These are phyloP conservation scores for Xylogone sp. DNA, from an alignment of 2,329 filamentous ascomycete species.

Conservation along the genomic window DNA sequence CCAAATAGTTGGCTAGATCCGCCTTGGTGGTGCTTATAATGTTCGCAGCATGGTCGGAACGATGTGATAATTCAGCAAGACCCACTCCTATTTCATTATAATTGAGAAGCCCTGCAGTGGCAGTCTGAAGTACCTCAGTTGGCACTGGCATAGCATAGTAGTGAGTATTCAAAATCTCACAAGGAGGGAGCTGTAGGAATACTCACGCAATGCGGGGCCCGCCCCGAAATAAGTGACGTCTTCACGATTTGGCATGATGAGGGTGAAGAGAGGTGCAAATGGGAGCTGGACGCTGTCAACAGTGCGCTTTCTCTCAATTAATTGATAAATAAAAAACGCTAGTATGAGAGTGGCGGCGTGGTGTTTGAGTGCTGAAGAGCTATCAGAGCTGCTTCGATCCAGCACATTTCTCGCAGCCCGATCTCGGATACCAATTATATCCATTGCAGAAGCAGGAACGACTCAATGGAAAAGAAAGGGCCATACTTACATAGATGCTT, in stretches of 20 bases:
- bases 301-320: too few relatives aligned
- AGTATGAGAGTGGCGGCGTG: too few relatives aligned
- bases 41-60: constrained; percentile 71
- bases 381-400: too few relatives aligned
- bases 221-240: constrained; percentile 87
- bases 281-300: too few relatives aligned
- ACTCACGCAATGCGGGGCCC: constrained; percentile 67
- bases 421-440: too few relatives aligned
- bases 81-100: constrained; percentile 79
- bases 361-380: too few relatives aligned
- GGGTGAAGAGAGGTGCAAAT: too few relatives aligned
- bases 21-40: constrained; percentile 78
- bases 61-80: constrained; percentile 86
- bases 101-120: constrained; percentile 75
- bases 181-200: not conserved
- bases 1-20: constrained; percentile 68
- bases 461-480: too few relatives aligned
- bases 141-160: constrained; percentile 46
- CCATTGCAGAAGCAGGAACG: too few relatives aligned
- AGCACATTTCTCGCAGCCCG: too few relatives aligned
- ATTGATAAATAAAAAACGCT: too few relatives aligned
- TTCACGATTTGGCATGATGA: constrained; percentile 66
- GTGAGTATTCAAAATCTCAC: not conserved
- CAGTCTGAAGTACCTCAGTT: constrained; percentile 73
- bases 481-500: too few relatives aligned